phyloP scores from a whole-genome alignment of 148 eudicot species.

The Chenopodium album region DNA sequence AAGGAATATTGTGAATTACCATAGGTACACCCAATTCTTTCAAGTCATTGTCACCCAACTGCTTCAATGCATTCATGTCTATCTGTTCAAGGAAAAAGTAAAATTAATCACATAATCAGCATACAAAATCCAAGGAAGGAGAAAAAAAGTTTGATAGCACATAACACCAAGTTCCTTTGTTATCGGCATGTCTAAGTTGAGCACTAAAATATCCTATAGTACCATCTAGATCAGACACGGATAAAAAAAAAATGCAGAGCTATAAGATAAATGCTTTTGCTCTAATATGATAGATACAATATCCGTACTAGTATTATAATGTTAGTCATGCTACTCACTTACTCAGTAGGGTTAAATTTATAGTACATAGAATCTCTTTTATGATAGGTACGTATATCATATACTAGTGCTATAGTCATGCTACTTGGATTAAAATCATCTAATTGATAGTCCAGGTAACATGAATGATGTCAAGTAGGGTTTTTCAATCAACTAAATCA shows the following conservation, averaged over 20 bases:
- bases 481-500: not conserved
- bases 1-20: conserved; percentile 30
- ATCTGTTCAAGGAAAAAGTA: conserved; percentile 46
- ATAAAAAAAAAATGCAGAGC: not conserved
- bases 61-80: conserved; percentile 75
- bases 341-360: no score
- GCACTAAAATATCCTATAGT: not conserved
- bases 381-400: no score
- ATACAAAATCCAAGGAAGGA: not conserved
- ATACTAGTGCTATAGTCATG: no score
- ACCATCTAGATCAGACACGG: not conserved
- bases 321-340: no score
- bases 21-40: conserved; percentile 91
- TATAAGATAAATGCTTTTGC: not conserved
- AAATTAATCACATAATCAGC: conserved; percentile 14
- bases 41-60: conserved; percentile 82
- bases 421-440: no score
- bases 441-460: not conserved
- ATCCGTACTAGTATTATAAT: not conserved
- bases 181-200: not conserved
- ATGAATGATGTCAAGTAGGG: no score
- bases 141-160: not conserved
- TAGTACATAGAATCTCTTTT: no score
- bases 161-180: not conserved
- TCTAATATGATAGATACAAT: not conserved